phyloP scores from a whole-genome alignment of 257 asterid genomes.

The Thymus quinquecostatus region DNA sequence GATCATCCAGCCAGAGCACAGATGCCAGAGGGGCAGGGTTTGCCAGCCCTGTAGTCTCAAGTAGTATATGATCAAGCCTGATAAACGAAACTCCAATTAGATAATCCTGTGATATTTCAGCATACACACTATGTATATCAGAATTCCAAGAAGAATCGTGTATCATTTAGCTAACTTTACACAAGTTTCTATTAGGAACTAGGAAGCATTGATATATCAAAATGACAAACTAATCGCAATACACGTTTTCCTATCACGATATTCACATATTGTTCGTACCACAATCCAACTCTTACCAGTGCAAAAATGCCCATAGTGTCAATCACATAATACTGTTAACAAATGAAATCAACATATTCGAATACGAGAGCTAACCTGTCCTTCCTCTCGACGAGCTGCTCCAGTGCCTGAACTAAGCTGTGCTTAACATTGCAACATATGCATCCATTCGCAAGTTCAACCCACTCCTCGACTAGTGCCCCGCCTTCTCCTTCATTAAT shows the following conservation, averaged over 20 bases:
- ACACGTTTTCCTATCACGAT: neutral
- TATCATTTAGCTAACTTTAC: too few relatives aligned
- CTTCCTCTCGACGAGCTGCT: slow-evolving; percentile 96
- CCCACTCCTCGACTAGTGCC: slow-evolving; percentile 97
- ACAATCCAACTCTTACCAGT: neutral
- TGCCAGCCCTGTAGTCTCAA: slow-evolving; percentile 97
- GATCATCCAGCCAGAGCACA: slow-evolving; percentile 99
- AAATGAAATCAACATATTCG: slow-evolving; percentile 2
- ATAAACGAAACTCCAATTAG: slow-evolving; percentile 21
- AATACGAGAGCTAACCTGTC: slow-evolving; percentile 58
- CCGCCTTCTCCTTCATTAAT: slow-evolving; percentile 96
- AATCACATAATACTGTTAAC: neutral
- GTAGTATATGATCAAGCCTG: slow-evolving; percentile 96
- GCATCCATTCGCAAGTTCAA: slow-evolving; percentile 96
- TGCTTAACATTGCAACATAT: slow-evolving; percentile 96
- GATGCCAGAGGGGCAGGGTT: slow-evolving; percentile 99
- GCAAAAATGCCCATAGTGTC: neutral
- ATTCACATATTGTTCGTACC: neutral
- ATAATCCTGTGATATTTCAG: slow-evolving; percentile 3
- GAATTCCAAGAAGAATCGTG: slow-evolving; percentile 19
- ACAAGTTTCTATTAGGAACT: slow-evolving; percentile 2
- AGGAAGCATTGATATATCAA: slow-evolving; percentile 9
- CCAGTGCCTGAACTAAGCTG: slow-evolving; percentile 97
- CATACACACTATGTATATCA: slow-evolving; percentile 11
- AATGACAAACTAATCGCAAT: neutral